Percentiles rank a stretch among this genome's conserved stretches.
phyloP scores from a whole-genome alignment of 331 rosid genomes.

The Cucumis variabilis region DNA sequence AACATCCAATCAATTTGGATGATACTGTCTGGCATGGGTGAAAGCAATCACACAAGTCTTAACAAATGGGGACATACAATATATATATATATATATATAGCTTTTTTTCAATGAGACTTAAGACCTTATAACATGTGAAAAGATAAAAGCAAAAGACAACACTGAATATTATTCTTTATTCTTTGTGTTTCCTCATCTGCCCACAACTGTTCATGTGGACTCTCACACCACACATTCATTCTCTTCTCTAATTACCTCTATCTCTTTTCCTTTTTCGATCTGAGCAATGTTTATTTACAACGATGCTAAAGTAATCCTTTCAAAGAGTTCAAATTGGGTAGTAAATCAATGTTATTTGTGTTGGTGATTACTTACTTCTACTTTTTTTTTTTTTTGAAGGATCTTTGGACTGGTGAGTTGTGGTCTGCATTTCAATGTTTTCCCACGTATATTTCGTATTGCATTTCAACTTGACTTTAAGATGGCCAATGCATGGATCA shows the following conservation, averaged over 20 bases:
- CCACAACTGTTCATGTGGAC: conserved; percentile 5
- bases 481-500: too few species aligned
- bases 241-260: not conserved
- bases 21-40: conserved; percentile 19
- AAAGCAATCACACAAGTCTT: not conserved
- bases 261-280: not conserved
- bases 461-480: too few species aligned
- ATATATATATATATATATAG: not conserved
- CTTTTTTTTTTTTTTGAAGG: too few species aligned
- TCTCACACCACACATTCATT: not conserved
- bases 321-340: not conserved
- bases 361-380: too few species aligned
- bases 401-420: too few species aligned
- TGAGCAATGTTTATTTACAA: not conserved
- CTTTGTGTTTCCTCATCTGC: not conserved
- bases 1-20: not conserved
- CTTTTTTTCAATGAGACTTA: not conserved
- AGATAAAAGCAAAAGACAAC: not conserved
- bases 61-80: not conserved
- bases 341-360: not conserved
- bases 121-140: not conserved
- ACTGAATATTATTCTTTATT: conserved; percentile 2
- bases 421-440: too few species aligned
- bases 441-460: too few species aligned
- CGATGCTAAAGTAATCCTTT: not conserved